These are phyloP conservation scores for Blastomyces emzantsi DNA, from an alignment of 2,329 filamentous ascomycete species.

Conservation along the genomic window DNA sequence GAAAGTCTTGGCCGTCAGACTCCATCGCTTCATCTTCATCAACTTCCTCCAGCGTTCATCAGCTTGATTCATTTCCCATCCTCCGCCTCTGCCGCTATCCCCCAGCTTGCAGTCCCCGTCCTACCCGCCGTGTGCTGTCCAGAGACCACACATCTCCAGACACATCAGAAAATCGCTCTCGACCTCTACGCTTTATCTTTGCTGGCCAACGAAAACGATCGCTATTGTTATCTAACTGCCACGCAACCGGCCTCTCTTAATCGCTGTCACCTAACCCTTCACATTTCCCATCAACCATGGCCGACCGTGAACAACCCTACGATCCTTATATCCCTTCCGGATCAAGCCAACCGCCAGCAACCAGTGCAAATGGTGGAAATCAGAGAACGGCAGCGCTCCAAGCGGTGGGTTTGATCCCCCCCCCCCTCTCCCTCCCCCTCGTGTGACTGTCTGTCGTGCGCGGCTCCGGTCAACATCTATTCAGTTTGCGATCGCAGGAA, in stretches of 20 bases:
- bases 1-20: neutral
- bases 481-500: neutral
- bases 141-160: neutral
- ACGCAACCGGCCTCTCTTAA: neutral
- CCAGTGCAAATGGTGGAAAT: slow-evolving; percentile 45
- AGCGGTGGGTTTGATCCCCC: slow-evolving; percentile 56
- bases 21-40: neutral
- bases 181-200: neutral
- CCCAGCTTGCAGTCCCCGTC: neutral
- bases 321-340: slow-evolving; percentile 81
- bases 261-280: neutral
- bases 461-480: neutral
- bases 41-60: neutral
- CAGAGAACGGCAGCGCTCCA: slow-evolving; percentile 66
- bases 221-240: neutral
- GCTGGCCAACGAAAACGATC: neutral
- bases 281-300: slow-evolving; percentile 6
- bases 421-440: neutral
- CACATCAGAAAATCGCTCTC: neutral
- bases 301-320: slow-evolving; percentile 53
- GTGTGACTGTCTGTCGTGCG: neutral
- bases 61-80: neutral
- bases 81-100: neutral
- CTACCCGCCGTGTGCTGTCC: neutral
- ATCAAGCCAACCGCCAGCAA: slow-evolving; percentile 46